Evolutionary conservation across 2,329 filamentous ascomycete genomes (phyloP), one percentile per base, ranked within the genome.

Genomic region (Colletotrichum zoysiae): DNA sequence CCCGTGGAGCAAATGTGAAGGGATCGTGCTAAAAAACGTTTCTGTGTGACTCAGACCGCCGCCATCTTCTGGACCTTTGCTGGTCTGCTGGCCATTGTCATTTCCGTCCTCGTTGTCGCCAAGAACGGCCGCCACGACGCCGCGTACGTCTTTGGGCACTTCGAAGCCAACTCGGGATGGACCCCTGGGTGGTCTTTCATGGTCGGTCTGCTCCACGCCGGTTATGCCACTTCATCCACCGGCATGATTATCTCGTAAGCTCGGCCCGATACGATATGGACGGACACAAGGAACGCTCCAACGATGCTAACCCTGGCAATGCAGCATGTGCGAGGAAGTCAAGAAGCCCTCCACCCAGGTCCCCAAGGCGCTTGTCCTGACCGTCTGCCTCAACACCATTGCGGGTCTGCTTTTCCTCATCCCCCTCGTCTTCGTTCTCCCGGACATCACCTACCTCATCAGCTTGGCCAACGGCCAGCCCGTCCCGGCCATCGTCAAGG

Each of bases 201-300:
- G 78, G 89, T 94, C 71, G 92, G 92, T 78, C 85, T 94, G 38
- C 84, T 93, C 26, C 91, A 93, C 76, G 91, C 90, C 61, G 92
- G 89, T 73, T 93, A 94, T 77, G 91, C 90, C 57, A 93, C 91
- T 18, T 93, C 91, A 5, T 92, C 91, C 20, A 93, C 91, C 0
- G 92, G 92, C 81, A 94, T 94, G 92, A 91, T 94, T 71, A 91
- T 94, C 78, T 92, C 90, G 89, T 91, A 82, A 85, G 89, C 85
- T 60, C 73, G 38, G 70, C 46, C 33, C 20, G 59, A 66, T 66
- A 44, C 65, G 60, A 30, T 5, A 65, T 71, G 50, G 3, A 23
- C 12, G 46, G 5, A n/a, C 11, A 1, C 9, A 23, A 12, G 9
- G 16, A 67, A 68, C 62, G 58, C 71, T 63, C 8, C n/a, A 42